Conservation (phyloP, 2,329 filamentous ascomycete species). For the Ophiostoma populinum region DNA sequence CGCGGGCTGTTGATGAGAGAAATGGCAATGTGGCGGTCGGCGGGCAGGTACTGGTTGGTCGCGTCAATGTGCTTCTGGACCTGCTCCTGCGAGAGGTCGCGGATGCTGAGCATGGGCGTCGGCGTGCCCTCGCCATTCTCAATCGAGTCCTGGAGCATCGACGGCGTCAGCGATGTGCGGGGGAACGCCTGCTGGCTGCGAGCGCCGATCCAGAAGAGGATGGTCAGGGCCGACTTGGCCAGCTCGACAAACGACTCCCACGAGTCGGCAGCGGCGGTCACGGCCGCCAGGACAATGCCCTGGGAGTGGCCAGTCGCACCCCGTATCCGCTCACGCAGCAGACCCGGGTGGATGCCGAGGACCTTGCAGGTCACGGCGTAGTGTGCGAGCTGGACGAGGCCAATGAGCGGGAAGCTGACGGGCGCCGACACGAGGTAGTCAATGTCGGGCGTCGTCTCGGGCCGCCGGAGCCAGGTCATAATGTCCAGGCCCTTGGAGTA, state of each 20-base stretch:
- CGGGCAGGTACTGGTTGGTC: slow-evolving; percentile 88
- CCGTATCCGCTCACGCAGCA: slow-evolving; percentile 66
- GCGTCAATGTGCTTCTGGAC: slow-evolving; percentile 94
- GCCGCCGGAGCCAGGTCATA: slow-evolving; percentile 79
- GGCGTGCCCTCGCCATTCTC: slow-evolving; percentile 91
- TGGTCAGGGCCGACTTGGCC: slow-evolving; percentile 64
- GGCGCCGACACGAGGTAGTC: slow-evolving; percentile 91
- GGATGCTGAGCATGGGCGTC: slow-evolving; percentile 95
- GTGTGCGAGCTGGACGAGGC: slow-evolving; percentile 87
- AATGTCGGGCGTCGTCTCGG: slow-evolving; percentile 76
- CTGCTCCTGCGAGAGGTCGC: slow-evolving; percentile 71
- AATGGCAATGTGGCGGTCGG: slow-evolving; percentile 84
- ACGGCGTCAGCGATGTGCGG: slow-evolving; percentile 79
- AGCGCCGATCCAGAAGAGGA: slow-evolving; percentile 97
- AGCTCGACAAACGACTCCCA: slow-evolving; percentile 86
- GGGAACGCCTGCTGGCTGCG: slow-evolving; percentile 96
- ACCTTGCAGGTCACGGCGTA: slow-evolving; percentile 90
- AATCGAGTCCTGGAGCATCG: slow-evolving; percentile 77
- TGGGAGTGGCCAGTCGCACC: slow-evolving; percentile 95
- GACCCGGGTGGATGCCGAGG: slow-evolving; percentile 74
- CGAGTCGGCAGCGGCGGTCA: slow-evolving; percentile 73
- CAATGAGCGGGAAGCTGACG: slow-evolving; percentile 91
- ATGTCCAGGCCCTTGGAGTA: slow-evolving; percentile 96
- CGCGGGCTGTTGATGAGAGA: slow-evolving; percentile 93
- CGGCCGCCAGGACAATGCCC: slow-evolving; percentile 83